Evolutionary conservation across 1,284 basidiomycete species (phyloP).

Genomic region (Meripilus lineatus): DNA sequence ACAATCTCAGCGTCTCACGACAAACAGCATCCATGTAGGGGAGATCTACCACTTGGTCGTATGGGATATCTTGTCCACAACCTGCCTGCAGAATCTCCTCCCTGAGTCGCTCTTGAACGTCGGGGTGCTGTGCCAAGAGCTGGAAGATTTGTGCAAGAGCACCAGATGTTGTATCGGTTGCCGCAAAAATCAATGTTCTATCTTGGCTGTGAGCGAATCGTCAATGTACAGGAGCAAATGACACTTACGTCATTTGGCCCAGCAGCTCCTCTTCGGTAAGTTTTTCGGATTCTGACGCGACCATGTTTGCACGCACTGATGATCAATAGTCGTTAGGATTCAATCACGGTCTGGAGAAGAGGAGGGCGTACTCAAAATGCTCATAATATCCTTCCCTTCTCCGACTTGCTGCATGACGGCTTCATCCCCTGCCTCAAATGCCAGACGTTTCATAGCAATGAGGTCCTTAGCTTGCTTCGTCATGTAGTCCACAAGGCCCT

Average conservation of each 20-base stretch:
- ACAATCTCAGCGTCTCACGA: slow-evolving; percentile 11
- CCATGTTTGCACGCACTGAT: slow-evolving; percentile 21
- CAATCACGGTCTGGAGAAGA: background rate
- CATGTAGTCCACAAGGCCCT: background rate
- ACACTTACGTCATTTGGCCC: slow-evolving; percentile 21
- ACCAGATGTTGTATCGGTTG: slow-evolving; percentile 20
- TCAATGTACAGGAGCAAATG: background rate
- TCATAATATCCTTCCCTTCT: slow-evolving; percentile 4
- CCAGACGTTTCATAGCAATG: background rate
- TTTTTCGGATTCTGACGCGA: slow-evolving; percentile 16
- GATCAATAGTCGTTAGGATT: background rate
- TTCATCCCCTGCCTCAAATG: slow-evolving; percentile 1
- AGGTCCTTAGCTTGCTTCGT: background rate
- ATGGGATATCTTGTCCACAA: slow-evolving; percentile 14
- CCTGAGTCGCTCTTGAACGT: slow-evolving; percentile 16
- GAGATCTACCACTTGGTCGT: slow-evolving; percentile 16
- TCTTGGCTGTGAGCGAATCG: no score
- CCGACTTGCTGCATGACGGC: background rate
- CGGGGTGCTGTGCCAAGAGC: slow-evolving; percentile 15
- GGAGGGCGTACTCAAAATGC: background rate
- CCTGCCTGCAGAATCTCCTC: slow-evolving; percentile 13
- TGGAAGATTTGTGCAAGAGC: slow-evolving; percentile 16
- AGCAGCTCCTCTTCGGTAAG: slow-evolving; percentile 23
- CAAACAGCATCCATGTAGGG: slow-evolving; percentile 21
- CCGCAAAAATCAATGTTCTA: slow-evolving; percentile 5